Conservation (phyloP, 495 filamentous ascomycete species). For the Podospora pseudocomata region DNA sequence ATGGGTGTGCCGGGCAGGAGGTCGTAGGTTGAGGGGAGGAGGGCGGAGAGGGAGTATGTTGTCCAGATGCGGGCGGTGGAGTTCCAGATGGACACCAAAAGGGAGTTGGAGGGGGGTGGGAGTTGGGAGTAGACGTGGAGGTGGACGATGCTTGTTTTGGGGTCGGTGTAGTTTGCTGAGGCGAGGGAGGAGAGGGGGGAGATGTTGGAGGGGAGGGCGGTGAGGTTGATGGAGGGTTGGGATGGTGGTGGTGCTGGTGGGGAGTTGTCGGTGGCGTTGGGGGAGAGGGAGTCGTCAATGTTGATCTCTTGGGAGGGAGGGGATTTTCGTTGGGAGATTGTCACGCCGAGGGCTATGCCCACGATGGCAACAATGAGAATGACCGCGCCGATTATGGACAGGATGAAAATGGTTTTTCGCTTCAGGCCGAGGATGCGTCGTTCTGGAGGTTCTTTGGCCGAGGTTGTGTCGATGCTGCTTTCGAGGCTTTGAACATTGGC, state of each 20-base stretch:
- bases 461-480: background rate
- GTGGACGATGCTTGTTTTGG: background rate
- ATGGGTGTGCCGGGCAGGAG: background rate
- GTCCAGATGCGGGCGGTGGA: background rate
- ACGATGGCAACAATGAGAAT: background rate
- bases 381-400: background rate
- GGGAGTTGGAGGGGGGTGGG: background rate
- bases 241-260: background rate
- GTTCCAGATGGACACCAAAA: background rate
- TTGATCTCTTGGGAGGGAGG: background rate
- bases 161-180: slow-evolving; percentile 1
- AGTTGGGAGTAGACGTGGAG: background rate
- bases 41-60: background rate
- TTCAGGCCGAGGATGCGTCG: background rate
- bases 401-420: background rate
- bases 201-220: background rate
- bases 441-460: background rate
- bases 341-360: background rate
- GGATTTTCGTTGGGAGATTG: background rate
- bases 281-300: background rate
- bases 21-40: background rate
- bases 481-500: background rate
- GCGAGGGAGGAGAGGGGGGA: background rate
- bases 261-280: background rate
- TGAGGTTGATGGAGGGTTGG: background rate